Conservation (phyloP, 208 protist species). For the Crithidia fasciculata region DNA sequence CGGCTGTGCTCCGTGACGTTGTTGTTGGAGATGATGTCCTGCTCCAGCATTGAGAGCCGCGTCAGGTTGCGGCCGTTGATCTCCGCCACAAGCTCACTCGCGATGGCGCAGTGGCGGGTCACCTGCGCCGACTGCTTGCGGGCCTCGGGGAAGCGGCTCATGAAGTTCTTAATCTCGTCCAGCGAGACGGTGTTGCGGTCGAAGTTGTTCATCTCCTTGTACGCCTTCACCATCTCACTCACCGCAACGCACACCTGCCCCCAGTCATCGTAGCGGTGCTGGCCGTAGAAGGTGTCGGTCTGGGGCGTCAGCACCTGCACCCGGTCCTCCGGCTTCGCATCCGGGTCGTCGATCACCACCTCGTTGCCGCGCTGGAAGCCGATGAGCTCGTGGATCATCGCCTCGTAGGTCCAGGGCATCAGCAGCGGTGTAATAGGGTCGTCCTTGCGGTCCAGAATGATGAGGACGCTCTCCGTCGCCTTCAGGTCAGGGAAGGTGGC, state of each 20-base stretch:
- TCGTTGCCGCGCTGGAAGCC: slow-evolving; percentile 95
- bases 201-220: slow-evolving; percentile 92
- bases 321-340: slow-evolving; percentile 74
- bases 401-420: slow-evolving; percentile 99
- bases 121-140: slow-evolving; percentile 81
- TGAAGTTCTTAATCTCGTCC: slow-evolving; percentile 89
- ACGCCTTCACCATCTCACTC: slow-evolving; percentile 95
- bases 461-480: slow-evolving; percentile 78
- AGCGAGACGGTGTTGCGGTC: slow-evolving; percentile 79
- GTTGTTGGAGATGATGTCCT: slow-evolving; percentile 82
- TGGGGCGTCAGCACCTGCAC: slow-evolving; percentile 79
- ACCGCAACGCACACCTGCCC: slow-evolving; percentile 96
- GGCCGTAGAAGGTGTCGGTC: slow-evolving; percentile 95
- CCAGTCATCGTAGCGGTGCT: slow-evolving; percentile 97
- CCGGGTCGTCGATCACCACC: slow-evolving; percentile 77
- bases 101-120: slow-evolving; percentile 81
- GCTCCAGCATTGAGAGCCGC: slow-evolving; percentile 82
- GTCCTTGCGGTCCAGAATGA: slow-evolving; percentile 89
- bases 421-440: slow-evolving; percentile 98
- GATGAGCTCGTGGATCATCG: slow-evolving; percentile 98
- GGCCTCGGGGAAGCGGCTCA: slow-evolving; percentile 86
- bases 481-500: slow-evolving; percentile 88
- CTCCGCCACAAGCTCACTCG: slow-evolving; percentile 77
- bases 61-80: slow-evolving; percentile 87
- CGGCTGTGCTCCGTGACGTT: slow-evolving; percentile 80